Evolutionary conservation across 768 basidiomycete genomes (phyloP).

Genomic region (Boletus reticulatus): DNA sequence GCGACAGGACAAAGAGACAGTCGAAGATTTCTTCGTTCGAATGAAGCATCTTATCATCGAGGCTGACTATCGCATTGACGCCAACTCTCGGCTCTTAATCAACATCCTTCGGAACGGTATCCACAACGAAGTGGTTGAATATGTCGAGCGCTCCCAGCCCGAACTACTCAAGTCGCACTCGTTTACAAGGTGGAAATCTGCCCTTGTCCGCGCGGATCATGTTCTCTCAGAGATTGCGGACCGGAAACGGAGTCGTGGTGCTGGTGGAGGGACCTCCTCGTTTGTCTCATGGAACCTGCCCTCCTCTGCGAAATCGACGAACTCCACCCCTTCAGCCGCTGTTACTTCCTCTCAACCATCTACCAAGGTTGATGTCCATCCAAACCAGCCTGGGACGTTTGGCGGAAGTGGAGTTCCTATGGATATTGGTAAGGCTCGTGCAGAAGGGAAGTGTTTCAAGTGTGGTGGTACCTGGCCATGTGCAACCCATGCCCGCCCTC

Average conservation of each 20-base stretch:
- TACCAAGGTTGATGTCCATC: neutral
- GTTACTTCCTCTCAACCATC: no score
- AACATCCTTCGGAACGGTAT: neutral
- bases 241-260: neutral
- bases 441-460: neutral
- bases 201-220: neutral
- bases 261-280: no score
- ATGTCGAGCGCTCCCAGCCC: neutral
- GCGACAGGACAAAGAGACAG: neutral
- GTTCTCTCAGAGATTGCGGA: neutral
- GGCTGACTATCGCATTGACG: rapidly evolving
- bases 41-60: neutral
- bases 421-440: neutral
- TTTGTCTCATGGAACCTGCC: no score
- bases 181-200: neutral
- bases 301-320: no score
- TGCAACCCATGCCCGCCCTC: neutral
- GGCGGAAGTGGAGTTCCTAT: neutral
- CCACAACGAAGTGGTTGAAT: neutral
- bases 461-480: neutral
- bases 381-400: neutral
- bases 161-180: neutral
- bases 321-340: no score
- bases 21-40: neutral
- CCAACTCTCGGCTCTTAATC: neutral